Percentiles rank a stretch among this genome's conserved stretches.
phyloP scores from a whole-genome alignment of 2,329 filamentous ascomycete species.

The Exophiala spinifera region DNA sequence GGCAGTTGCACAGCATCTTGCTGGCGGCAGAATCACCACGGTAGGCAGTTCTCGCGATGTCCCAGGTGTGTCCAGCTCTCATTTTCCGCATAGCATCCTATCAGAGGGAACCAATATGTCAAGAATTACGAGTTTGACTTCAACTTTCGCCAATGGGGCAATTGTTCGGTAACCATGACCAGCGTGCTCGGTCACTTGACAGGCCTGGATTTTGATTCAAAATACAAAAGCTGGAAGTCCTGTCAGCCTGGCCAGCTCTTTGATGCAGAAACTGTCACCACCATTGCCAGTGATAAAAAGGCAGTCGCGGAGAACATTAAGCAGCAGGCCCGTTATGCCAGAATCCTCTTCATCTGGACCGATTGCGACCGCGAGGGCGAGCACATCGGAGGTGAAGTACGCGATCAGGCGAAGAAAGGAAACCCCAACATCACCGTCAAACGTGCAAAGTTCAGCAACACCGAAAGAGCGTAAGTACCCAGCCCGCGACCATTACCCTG shows the following conservation, averaged over 20 bases:
- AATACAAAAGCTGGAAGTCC: slow-evolving; percentile 75
- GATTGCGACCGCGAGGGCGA: slow-evolving; percentile 98
- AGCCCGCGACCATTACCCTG: no score
- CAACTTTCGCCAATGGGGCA: slow-evolving; percentile 78
- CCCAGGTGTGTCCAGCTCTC: background rate
- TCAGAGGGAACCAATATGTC: slow-evolving; percentile 68
- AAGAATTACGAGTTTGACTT: slow-evolving; percentile 95
- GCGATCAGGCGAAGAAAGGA: slow-evolving; percentile 70
- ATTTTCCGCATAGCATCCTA: slow-evolving; percentile 56
- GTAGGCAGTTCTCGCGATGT: slow-evolving; percentile 50
- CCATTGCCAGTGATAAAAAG: slow-evolving; percentile 73
- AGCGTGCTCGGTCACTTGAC: slow-evolving; percentile 87
- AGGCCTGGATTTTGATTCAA: slow-evolving; percentile 68
- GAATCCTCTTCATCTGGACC: slow-evolving; percentile 90
- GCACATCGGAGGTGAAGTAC: slow-evolving; percentile 89
- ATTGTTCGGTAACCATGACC: slow-evolving; percentile 86
- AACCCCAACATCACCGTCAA: slow-evolving; percentile 76
- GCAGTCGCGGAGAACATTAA: slow-evolving; percentile 82
- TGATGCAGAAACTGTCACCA: slow-evolving; percentile 69
- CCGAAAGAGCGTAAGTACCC: slow-evolving; percentile 70
- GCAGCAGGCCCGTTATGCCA: slow-evolving; percentile 68
- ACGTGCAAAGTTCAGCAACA: slow-evolving; percentile 90
- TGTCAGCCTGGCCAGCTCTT: slow-evolving; percentile 79
- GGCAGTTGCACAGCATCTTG: slow-evolving; percentile 84
- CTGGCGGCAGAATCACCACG: slow-evolving; percentile 67